phyloP scores from a whole-genome alignment of 1,284 basidiomycete species.

The Apiotrichum mycotoxinovorans region DNA sequence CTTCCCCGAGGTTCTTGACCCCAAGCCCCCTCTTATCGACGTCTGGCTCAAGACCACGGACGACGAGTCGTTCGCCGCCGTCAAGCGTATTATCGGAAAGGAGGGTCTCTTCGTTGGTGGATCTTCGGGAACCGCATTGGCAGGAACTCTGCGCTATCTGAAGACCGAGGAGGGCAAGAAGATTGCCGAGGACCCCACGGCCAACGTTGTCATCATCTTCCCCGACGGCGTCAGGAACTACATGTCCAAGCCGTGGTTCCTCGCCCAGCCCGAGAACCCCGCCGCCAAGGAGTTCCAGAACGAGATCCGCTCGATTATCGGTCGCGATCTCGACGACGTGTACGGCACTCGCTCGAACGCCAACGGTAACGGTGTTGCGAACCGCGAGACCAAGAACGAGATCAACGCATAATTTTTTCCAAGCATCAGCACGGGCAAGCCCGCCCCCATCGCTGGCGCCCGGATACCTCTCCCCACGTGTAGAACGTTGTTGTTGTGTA shows the following conservation, averaged over 20 bases:
- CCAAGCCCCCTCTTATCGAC: slow-evolving; percentile 52
- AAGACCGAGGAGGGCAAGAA: slow-evolving; percentile 61
- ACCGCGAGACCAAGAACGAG: background rate
- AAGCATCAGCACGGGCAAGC: slow-evolving; percentile 7
- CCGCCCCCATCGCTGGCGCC: slow-evolving; percentile 7
- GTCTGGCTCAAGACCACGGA: slow-evolving; percentile 85
- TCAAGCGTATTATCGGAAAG: slow-evolving; percentile 69
- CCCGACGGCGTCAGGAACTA: slow-evolving; percentile 94
- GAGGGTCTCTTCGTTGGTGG: slow-evolving; percentile 92
- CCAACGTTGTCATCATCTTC: slow-evolving; percentile 84
- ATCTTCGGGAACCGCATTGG: slow-evolving; percentile 79
- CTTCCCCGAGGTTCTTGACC: slow-evolving; percentile 66
- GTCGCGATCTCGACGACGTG: slow-evolving; percentile 22
- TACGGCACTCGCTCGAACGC: slow-evolving; percentile 8
- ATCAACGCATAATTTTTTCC: background rate
- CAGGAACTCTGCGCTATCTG: slow-evolving; percentile 75
- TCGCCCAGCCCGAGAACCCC: slow-evolving; percentile 20
- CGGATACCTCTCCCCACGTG: slow-evolving; percentile 8
- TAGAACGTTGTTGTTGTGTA: slow-evolving; percentile 9
- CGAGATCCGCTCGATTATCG: slow-evolving; percentile 17
- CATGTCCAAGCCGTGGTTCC: slow-evolving; percentile 70
- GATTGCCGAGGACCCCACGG: slow-evolving; percentile 65
- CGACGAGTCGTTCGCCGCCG: slow-evolving; percentile 71
- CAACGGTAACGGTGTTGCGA: background rate
- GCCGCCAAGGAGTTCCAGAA: slow-evolving; percentile 8